These are phyloP conservation scores for Chromosphaera perkinsii DNA, from an alignment of 208 protist species.

Conservation along the genomic window DNA sequence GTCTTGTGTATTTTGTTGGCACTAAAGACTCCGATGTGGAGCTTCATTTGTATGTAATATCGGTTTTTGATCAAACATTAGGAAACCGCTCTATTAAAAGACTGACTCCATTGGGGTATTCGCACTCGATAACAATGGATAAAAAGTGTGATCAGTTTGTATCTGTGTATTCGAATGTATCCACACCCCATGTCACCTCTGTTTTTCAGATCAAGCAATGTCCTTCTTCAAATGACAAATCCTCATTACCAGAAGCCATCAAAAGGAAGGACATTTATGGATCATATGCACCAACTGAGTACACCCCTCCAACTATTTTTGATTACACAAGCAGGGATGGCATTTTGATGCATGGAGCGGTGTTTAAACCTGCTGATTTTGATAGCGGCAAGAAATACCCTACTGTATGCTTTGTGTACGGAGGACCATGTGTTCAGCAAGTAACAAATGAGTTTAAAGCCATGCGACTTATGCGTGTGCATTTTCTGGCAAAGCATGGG, in stretches of 20 bases:
- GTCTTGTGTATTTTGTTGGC: constrained; percentile 20
- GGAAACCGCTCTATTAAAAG: no score
- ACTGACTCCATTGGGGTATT: not conserved
- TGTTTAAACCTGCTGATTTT: constrained; percentile 11
- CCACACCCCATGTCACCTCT: not conserved
- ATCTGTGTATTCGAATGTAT: not conserved
- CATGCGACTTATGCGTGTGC: constrained; percentile 11
- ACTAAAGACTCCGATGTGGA: constrained; percentile 15
- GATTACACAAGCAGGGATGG: not conserved
- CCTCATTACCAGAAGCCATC: not conserved
- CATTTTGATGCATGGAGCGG: constrained; percentile 1
- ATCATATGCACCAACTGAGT: no score
- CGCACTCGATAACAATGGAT: not conserved
- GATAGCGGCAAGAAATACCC: constrained; percentile 3
- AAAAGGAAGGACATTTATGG: no score
- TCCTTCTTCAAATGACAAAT: not conserved
- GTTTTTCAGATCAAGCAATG: not conserved
- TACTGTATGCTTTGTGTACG: constrained; percentile 36
- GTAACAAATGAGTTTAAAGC: constrained; percentile 34
- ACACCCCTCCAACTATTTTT: no score
- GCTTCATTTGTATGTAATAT: constrained; percentile 28
- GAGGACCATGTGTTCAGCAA: constrained; percentile 32
- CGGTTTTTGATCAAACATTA: no score
- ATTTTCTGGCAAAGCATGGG: constrained; percentile 18
- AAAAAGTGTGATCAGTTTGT: not conserved